These are phyloP conservation scores for Penicillium canescens DNA, from an alignment of 495 filamentous ascomycete species.

Conservation along the genomic window DNA sequence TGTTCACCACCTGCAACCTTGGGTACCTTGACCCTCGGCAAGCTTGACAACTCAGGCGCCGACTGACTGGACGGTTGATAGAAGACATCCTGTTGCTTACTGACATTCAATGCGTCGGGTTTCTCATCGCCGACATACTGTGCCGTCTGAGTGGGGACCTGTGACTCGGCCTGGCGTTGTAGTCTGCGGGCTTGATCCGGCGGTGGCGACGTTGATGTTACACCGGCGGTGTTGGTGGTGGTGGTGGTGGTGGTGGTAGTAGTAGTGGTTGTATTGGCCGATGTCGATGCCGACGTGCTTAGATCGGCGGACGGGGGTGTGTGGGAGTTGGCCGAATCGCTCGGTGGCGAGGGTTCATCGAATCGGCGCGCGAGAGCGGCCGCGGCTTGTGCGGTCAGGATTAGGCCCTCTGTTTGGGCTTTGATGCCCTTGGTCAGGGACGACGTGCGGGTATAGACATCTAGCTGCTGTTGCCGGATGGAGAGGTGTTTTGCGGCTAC, in stretches of 20 bases:
- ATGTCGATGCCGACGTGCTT: conserved; percentile 1
- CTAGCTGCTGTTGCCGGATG: conserved; percentile 73
- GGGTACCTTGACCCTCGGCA: conserved; percentile 62
- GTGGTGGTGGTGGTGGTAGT: no score
- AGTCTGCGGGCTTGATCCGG: conserved; percentile 40
- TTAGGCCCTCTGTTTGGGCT: conserved; percentile 61
- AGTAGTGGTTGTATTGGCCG: conserved; percentile 7
- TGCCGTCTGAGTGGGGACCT: conserved; percentile 52
- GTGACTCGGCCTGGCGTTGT: conserved; percentile 55
- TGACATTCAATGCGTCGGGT: conserved; percentile 31
- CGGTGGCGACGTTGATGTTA: conserved; percentile 16
- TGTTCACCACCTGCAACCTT: conserved; percentile 50
- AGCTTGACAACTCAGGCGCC: conserved; percentile 50
- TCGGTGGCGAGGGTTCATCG: conserved; percentile 42
- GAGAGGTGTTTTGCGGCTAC: conserved; percentile 79
- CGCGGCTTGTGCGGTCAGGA: conserved; percentile 64
- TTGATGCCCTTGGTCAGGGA: conserved; percentile 69
- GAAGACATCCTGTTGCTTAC: conserved; percentile 59
- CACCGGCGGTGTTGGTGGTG: no score
- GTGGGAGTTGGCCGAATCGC: conserved; percentile 17
- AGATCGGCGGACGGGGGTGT: conserved; percentile 15
- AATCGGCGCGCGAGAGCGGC: conserved; percentile 58
- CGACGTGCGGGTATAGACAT: conserved; percentile 75
- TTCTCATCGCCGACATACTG: conserved; percentile 24
- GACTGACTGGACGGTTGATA: conserved; percentile 50